Evolutionary conservation across 1,284 basidiomycete species (phyloP).

Genomic region (Cerrena zonata): DNA sequence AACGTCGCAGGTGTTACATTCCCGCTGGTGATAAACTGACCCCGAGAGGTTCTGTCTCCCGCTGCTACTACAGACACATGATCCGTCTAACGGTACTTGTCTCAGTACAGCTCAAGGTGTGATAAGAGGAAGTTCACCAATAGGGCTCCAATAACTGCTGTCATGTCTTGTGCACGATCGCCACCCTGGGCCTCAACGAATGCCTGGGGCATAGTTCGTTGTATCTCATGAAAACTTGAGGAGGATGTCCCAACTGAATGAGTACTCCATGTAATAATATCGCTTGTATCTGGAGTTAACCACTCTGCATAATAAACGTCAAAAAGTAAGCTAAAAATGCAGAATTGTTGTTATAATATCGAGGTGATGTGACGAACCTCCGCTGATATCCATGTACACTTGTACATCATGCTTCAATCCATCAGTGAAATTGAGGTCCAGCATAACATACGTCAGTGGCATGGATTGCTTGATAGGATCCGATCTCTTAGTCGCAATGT

Average conservation of each 20-base stretch:
- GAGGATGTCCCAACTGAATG: constrained; percentile 2
- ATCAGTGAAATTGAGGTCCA: constrained; percentile 27
- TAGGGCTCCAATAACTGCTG: background rate
- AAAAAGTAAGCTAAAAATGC: background rate
- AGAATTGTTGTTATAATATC: background rate
- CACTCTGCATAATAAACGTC: constrained; percentile 5
- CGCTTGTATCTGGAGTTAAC: constrained; percentile 3
- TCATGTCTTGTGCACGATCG: constrained; percentile 21
- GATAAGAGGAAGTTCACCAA: background rate
- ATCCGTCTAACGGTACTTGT: no score
- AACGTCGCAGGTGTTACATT: background rate
- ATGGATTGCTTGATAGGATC: constrained; percentile 31
- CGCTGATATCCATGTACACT: constrained; percentile 32
- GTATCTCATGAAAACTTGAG: constrained; percentile 17
- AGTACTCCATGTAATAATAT: background rate
- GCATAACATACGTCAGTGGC: constrained; percentile 28
- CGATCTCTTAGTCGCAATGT: constrained; percentile 23
- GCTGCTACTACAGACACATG: background rate
- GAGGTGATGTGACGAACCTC: constrained; percentile 17
- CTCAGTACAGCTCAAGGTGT: no score
- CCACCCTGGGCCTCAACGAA: constrained; percentile 14
- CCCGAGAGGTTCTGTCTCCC: background rate
- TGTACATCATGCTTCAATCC: constrained; percentile 27
- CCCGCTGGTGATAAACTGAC: background rate
- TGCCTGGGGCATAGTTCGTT: constrained; percentile 12